Conservation (phyloP, 305 asterid species). For the Fraxinus baroniana region DNA sequence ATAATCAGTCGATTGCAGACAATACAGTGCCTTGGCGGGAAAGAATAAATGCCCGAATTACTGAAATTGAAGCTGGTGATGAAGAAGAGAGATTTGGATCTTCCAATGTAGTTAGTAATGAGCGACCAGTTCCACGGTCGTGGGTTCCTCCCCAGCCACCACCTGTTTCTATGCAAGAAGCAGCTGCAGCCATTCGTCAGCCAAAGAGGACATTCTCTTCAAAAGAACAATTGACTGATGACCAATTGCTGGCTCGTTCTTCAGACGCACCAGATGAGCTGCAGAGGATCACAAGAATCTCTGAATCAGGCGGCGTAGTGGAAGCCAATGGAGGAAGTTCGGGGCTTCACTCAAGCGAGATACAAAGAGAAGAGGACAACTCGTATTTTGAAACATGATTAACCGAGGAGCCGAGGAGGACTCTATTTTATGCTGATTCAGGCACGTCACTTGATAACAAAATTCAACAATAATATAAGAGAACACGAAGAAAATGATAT, state of each 20-base stretch:
- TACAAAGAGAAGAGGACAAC: constrained; percentile 43
- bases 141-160: constrained; percentile 99
- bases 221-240: constrained; percentile 57
- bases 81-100: constrained; percentile 42
- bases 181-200: constrained; percentile 92
- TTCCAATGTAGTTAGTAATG: constrained; percentile 28
- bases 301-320: constrained; percentile 66
- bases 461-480: neutral
- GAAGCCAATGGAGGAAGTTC: constrained; percentile 44
- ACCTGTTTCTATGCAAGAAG: constrained; percentile 84
- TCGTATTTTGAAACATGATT: constrained; percentile 37
- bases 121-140: constrained; percentile 52
- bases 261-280: constrained; percentile 58
- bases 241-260: constrained; percentile 55
- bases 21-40: constrained; percentile 59
- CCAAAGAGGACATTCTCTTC: constrained; percentile 60
- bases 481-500: neutral
- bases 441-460: neutral
- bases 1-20: constrained; percentile 49
- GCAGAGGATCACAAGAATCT: constrained; percentile 65
- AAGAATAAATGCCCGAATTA: constrained; percentile 50
- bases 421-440: neutral
- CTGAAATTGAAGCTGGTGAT: constrained; percentile 58
- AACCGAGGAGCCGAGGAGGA: neutral
- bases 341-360: constrained; percentile 36